Percentiles rank a stretch among this genome's conserved stretches.
These are phyloP conservation scores for Taphrina confusa DNA, from an alignment of 1,139 yeast genomes.

Conservation along the genomic window DNA sequence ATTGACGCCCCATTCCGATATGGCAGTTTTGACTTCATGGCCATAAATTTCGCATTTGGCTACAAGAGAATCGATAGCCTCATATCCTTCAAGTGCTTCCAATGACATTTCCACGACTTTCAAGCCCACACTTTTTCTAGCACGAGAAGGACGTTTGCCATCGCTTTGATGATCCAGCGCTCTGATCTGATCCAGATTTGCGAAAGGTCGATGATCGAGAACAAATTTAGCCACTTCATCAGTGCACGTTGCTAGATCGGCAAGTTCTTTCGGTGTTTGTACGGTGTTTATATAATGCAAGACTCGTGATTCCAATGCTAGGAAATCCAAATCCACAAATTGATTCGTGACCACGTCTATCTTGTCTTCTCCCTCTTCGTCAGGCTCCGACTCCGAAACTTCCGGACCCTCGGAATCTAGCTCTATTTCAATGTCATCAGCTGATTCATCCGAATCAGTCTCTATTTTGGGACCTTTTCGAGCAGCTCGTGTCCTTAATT, in stretches of 20 bases:
- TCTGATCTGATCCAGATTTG: conserved; percentile 58
- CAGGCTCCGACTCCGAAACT: not conserved
- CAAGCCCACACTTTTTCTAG: conserved; percentile 61
- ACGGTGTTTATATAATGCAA: conserved; percentile 70
- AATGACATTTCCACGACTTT: conserved; percentile 59
- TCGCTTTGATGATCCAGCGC: conserved; percentile 49
- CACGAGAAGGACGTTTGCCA: conserved; percentile 48
- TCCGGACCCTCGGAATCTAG: conserved; percentile 19
- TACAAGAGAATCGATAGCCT: conserved; percentile 88
- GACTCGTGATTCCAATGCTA: conserved; percentile 63
- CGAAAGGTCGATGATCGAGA: conserved; percentile 65
- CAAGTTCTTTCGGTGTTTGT: conserved; percentile 71
- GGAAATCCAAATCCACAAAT: conserved; percentile 42
- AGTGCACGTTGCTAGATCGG: conserved; percentile 73
- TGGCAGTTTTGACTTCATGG: conserved; percentile 65
- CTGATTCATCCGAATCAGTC: conserved; percentile 26
- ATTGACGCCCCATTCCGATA: conserved; percentile 82
- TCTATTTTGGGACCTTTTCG: conserved; percentile 24
- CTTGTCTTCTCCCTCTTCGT: conserved; percentile 35
- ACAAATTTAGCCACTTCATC: conserved; percentile 67
- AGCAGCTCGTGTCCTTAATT: conserved; percentile 23
- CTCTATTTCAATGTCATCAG: conserved; percentile 19
- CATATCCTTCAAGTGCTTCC: conserved; percentile 74
- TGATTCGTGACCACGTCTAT: conserved; percentile 35
- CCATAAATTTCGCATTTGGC: conserved; percentile 82